phyloP scores from a whole-genome alignment of 208 protist species.

The Vickermania spadyakhi region DNA sequence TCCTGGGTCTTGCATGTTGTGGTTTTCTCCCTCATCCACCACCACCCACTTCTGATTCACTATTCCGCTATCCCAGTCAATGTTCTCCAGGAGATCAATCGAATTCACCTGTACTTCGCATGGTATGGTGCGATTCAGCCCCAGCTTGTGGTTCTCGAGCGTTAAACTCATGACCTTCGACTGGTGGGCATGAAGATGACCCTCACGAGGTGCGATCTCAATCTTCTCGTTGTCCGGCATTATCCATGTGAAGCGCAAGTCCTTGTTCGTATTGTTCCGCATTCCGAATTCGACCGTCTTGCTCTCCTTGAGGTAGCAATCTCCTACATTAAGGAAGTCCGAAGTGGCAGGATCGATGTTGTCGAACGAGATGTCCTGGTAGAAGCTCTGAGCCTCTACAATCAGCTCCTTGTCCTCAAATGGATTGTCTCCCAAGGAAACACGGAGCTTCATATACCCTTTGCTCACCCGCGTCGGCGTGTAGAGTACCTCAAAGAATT shows the following conservation, averaged over 20 bases:
- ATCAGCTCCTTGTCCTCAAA: conserved; percentile 89
- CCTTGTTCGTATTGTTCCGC: conserved; percentile 64
- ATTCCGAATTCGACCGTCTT: conserved; percentile 70
- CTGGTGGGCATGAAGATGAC: conserved; percentile 47
- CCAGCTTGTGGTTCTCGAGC: conserved; percentile 19
- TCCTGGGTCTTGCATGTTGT: conserved; percentile 10
- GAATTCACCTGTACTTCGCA: conserved; percentile 18
- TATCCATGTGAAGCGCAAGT: conserved; percentile 80
- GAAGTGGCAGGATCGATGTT: conserved; percentile 66
- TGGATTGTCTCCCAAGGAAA: conserved; percentile 86
- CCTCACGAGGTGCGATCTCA: conserved; percentile 29
- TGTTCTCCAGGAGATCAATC: conserved; percentile 15
- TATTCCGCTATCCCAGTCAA: conserved; percentile 64
- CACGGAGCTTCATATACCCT: conserved; percentile 38
- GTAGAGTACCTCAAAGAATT: conserved; percentile 53
- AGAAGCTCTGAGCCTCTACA: conserved; percentile 78
- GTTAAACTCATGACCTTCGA: conserved; percentile 33
- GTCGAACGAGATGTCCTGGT: conserved; percentile 84
- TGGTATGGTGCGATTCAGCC: conserved; percentile 10
- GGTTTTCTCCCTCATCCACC: conserved; percentile 17
- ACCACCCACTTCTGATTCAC: conserved; percentile 54
- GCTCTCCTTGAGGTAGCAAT: conserved; percentile 63
- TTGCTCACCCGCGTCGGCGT: conserved; percentile 39
- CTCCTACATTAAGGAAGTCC: conserved; percentile 80
- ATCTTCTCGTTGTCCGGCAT: conserved; percentile 10